phyloP scores from a whole-genome alignment of 176 grass and related monocot genomes.

The Elaeis guineensis region DNA sequence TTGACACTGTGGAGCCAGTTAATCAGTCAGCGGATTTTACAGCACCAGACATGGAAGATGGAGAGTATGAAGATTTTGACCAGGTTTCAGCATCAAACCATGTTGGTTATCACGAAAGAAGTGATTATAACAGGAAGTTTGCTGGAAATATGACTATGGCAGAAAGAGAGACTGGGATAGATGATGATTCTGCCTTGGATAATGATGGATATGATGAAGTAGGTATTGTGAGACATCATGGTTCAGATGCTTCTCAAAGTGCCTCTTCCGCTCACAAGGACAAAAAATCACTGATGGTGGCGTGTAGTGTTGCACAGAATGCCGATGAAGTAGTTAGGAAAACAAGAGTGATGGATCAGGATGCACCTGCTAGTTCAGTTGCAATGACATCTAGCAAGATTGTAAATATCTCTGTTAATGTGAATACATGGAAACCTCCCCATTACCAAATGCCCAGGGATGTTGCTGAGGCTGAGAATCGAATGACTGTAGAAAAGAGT shows the following conservation, averaged over 20 bases:
- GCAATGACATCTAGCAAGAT: constrained; percentile 45
- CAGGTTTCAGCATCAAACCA: constrained; percentile 19
- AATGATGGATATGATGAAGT: constrained; percentile 42
- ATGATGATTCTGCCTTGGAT: constrained; percentile 38
- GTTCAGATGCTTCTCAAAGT: constrained; percentile 29
- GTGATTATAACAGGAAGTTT: constrained; percentile 33
- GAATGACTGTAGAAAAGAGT: constrained; percentile 10
- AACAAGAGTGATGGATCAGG: constrained; percentile 30
- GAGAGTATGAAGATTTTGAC: constrained; percentile 36
- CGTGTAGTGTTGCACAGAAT: constrained; percentile 31
- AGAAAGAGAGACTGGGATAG: constrained; percentile 34
- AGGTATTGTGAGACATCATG: constrained; percentile 20
- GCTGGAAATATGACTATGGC: constrained; percentile 33
- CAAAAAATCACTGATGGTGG: constrained; percentile 24
- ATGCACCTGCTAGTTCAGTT: constrained; percentile 30
- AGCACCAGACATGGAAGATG: constrained; percentile 24
- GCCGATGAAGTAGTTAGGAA: constrained; percentile 38
- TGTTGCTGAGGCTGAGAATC: constrained; percentile 58
- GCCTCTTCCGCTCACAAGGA: constrained; percentile 21
- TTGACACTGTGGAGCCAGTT: neutral
- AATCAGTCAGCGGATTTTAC: constrained; percentile 21
- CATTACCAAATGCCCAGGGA: constrained; percentile 46
- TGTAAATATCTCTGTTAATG: constrained; percentile 36
- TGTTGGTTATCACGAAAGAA: constrained; percentile 31
- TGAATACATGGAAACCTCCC: constrained; percentile 37